Evolutionary conservation across 148 eudicot genomes (phyloP).

Genomic region (Rhododendron ovatum): DNA sequence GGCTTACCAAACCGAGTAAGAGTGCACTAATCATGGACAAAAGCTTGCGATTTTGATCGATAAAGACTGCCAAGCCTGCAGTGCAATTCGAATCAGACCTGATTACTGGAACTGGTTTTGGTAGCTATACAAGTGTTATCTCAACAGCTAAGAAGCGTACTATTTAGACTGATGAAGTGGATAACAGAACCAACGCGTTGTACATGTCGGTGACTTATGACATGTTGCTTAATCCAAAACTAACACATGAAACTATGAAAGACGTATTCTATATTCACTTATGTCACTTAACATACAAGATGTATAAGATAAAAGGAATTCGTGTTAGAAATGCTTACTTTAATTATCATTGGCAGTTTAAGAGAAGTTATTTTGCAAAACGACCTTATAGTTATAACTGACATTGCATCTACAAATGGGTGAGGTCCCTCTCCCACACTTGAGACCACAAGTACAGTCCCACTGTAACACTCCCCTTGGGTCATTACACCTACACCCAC

Average conservation of each 20-base stretch:
- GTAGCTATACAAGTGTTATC: not conserved
- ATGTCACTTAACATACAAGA: not conserved
- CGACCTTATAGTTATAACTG: not conserved
- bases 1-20: slow-evolving; percentile 70
- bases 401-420: not conserved
- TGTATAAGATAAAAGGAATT: not conserved
- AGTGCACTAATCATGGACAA: slow-evolving; percentile 68
- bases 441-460: not conserved
- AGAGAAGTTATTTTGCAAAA: not conserved
- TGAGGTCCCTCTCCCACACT: not conserved
- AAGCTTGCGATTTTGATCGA: slow-evolving; percentile 73
- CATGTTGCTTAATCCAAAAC: not conserved
- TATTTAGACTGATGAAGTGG: not conserved
- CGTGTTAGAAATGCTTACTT: not conserved
- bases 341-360: not conserved
- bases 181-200: not conserved
- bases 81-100: slow-evolving; percentile 2
- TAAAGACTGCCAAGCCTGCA: slow-evolving; percentile 68
- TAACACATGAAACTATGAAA: not conserved
- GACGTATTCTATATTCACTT: not conserved
- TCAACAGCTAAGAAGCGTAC: not conserved
- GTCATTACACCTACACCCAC: not conserved
- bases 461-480: not conserved
- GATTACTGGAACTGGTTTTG: not conserved
- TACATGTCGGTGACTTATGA: not conserved